Base-by-base conservation (phyloP, 305 asterid species). In the Fraxinus baroniana region DNA sequence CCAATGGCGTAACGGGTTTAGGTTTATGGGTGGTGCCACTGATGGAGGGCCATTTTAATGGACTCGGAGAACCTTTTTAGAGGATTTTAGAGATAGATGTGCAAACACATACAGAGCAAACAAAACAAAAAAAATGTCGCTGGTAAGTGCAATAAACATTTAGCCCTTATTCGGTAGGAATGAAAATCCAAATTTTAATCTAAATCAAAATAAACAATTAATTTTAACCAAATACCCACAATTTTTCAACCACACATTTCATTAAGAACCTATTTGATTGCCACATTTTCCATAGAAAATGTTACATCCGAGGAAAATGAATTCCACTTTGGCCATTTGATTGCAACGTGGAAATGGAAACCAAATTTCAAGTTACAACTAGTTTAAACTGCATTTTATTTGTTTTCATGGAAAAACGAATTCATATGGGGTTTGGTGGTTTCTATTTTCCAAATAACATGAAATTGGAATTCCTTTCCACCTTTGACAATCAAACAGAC, bases 1-100 rank as follows among this genome's bases (percentile, higher is more conserved):
- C 92, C 2, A 87, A 35, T 5, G 33, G 83, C 73, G 87, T 77
- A 0, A 91, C 85, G 39, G 74, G 30, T 79, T 83, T 32, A 46
- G 83, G 78, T n/a, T 7, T 55, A 64, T n/a, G 73, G 78, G 77
- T 64, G n/a, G 64, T 46, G 32, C 70, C 70, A 18, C 13, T 60
- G 12, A 20, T n/a, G 28, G 30, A 26, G 7, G 70, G 70, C 70
- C 28, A 20, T 60, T 57, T 60, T 60, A 60, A 60, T 24, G 70
- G 30, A 60, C 30, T 60, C 0, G 5, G 13, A 60, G 30, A 60
- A 60, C 70, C 2, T 6, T n/a, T 57, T 18, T 57, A 18, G 66
- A 57, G 26, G 26, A 60, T 60, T 60, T 60, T 60, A 60, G 28
- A 60, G 70, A 60, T 7, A 60, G 28, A 60, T n/a, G 24, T 6